These are phyloP conservation scores for Cardamine resedifolia DNA, from an alignment of 345 rosid species.

Conservation along the genomic window DNA sequence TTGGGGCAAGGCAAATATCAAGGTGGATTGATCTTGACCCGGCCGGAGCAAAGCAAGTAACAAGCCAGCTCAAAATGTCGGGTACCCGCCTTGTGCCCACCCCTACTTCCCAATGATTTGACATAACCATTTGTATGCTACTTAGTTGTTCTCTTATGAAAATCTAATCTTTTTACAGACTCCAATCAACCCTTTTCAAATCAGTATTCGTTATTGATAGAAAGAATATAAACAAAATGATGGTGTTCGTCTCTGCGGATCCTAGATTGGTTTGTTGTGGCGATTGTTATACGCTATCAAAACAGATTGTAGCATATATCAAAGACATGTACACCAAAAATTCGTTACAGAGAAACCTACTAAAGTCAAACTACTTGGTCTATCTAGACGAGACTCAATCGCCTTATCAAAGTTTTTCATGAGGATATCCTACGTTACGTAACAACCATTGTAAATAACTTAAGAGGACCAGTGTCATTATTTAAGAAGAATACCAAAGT, in stretches of 20 bases:
- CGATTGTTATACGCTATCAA: background rate
- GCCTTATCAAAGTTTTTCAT: background rate
- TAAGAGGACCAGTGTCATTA: background rate
- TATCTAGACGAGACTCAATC: background rate
- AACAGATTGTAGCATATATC: background rate
- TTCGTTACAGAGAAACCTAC: background rate
- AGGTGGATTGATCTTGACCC: too few species aligned
- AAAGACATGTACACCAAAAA: background rate
- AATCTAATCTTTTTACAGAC: background rate
- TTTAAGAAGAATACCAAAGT: background rate
- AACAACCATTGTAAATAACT: background rate
- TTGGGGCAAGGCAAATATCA: too few species aligned
- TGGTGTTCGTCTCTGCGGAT: background rate
- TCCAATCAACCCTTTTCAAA: background rate
- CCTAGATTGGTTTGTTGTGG: background rate
- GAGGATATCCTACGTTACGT: background rate
- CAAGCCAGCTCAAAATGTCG: too few species aligned
- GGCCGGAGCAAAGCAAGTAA: too few species aligned
- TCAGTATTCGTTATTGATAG: background rate
- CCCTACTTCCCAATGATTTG: background rate
- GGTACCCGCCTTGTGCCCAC: too few species aligned
- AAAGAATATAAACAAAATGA: background rate
- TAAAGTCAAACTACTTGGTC: background rate
- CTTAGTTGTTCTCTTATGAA: slow-evolving; percentile 1
- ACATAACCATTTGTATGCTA: background rate